These are phyloP conservation scores for Leucocoprinus sp. DNA, from an alignment of 768 basidiomycete species.

Conservation along the genomic window DNA sequence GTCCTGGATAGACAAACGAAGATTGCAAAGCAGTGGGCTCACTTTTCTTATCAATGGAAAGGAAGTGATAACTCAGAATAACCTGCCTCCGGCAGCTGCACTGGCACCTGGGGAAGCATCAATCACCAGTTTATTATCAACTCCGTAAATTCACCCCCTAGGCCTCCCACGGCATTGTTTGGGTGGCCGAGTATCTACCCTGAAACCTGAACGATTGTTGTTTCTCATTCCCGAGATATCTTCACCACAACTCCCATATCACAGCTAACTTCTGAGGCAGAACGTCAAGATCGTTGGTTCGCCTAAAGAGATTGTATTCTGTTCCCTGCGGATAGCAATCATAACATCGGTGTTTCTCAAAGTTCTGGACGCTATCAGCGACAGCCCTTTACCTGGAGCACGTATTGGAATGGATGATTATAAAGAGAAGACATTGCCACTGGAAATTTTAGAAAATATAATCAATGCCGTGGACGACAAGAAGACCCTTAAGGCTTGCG, in stretches of 20 bases:
- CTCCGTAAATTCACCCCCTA: constrained; percentile 8
- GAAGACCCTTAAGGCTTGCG: constrained; percentile 2
- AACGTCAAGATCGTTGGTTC: too few species aligned
- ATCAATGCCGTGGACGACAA: constrained; percentile 1
- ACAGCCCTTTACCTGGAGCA: not conserved
- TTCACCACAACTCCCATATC: not conserved
- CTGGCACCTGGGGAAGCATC: not conserved
- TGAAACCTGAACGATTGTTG: not conserved
- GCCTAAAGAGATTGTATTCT: too few species aligned
- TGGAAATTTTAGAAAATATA: constrained; percentile 6
- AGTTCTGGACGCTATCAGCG: too few species aligned
- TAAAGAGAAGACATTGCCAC: constrained; percentile 2
- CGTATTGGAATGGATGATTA: not conserved
- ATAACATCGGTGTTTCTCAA: not conserved
- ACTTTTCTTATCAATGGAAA: constrained; percentile 7
- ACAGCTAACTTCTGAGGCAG: not conserved
- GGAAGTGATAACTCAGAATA: constrained; percentile 3
- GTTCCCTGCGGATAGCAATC: too few species aligned
- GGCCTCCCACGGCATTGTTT: constrained; percentile 1
- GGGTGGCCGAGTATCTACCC: not conserved
- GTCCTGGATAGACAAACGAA: not conserved
- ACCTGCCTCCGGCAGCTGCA: constrained; percentile 7
- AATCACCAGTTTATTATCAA: constrained; percentile 6
- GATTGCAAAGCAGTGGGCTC: not conserved
- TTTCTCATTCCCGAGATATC: not conserved